phyloP scores from a whole-genome alignment of 495 filamentous ascomycete species.

The Penicillium bovifimosum region DNA sequence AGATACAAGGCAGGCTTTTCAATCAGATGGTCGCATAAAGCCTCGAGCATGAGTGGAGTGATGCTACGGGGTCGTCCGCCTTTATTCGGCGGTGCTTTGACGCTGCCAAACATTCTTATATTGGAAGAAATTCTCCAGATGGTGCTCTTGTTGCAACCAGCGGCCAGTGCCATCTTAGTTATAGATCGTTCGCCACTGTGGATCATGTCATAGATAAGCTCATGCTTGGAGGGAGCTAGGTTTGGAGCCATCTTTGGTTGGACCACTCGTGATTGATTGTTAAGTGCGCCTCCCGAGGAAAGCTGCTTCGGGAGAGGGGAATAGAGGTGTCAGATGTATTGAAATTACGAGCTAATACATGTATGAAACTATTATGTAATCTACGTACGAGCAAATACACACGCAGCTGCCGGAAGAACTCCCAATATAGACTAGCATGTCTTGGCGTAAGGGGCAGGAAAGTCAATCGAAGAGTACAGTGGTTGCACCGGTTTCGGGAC shows the following conservation, averaged over 20 bases:
- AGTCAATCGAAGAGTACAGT: background rate
- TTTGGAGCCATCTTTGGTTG: slow-evolving; percentile 7
- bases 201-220: slow-evolving; percentile 17
- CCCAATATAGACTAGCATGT: slow-evolving; percentile 1
- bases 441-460: slow-evolving; percentile 2
- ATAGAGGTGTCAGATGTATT: slow-evolving; percentile 5
- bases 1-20: background rate
- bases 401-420: background rate
- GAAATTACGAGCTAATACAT: slow-evolving; percentile 4
- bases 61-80: slow-evolving; percentile 16
- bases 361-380: background rate
- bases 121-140: slow-evolving; percentile 22
- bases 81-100: slow-evolving; percentile 19
- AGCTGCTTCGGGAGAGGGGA: background rate
- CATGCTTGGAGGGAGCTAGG: slow-evolving; percentile 7
- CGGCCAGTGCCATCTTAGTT: slow-evolving; percentile 9
- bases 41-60: slow-evolving; percentile 22
- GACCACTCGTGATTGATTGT: slow-evolving; percentile 9
- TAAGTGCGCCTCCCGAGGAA: background rate
- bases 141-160: slow-evolving; percentile 14
- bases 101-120: slow-evolving; percentile 21
- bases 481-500: slow-evolving; percentile 3
- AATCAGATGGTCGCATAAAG: background rate
- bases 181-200: slow-evolving; percentile 7
- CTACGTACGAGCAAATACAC: background rate